These are phyloP conservation scores for Fusarium sp. DNA, from an alignment of 2,329 filamentous ascomycete genomes.

Conservation along the genomic window DNA sequence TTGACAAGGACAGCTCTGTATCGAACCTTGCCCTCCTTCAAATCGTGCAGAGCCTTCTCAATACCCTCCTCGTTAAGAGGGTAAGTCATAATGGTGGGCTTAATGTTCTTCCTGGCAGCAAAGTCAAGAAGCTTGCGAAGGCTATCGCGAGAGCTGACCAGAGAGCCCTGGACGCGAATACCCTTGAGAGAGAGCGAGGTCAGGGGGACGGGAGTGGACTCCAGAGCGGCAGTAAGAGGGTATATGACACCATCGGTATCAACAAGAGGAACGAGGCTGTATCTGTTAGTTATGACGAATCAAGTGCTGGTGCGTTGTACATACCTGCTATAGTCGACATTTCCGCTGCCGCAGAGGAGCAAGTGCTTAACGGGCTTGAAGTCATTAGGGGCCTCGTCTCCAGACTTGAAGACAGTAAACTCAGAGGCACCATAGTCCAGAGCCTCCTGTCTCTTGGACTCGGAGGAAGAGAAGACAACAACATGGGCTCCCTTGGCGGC, in stretches of 20 bases:
- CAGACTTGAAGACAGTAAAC: conserved; percentile 33
- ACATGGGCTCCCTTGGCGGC: conserved; percentile 65
- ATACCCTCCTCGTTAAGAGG: conserved; percentile 46
- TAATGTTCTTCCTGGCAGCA: conserved; percentile 41
- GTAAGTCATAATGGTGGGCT: conserved; percentile 42
- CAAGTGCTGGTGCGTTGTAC: not conserved
- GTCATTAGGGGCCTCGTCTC: conserved; percentile 21
- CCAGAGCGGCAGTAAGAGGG: conserved; percentile 21
- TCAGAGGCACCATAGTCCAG: conserved; percentile 39
- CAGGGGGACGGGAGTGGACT: conserved; percentile 19
- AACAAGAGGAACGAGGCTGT: conserved; percentile 16
- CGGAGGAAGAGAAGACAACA: conserved; percentile 39
- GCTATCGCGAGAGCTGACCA: conserved; percentile 24
- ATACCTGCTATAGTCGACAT: conserved; percentile 26
- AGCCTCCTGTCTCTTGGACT: conserved; percentile 38
- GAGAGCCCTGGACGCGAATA: conserved; percentile 12
- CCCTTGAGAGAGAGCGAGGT: conserved; percentile 28
- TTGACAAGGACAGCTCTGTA: conserved; percentile 43
- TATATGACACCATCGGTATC: conserved; percentile 28
- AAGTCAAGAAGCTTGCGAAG: conserved; percentile 41
- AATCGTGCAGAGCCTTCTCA: conserved; percentile 46
- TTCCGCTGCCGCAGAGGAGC: conserved; percentile 28
- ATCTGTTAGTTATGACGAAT: not conserved
- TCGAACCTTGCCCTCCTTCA: conserved; percentile 47
- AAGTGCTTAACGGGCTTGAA: conserved; percentile 33